Percentiles rank a stretch among this genome's conserved stretches.
Evolutionary conservation across 192 early-diverging fungal genomes (phyloP).

Genomic region (Coemansia sp.): DNA sequence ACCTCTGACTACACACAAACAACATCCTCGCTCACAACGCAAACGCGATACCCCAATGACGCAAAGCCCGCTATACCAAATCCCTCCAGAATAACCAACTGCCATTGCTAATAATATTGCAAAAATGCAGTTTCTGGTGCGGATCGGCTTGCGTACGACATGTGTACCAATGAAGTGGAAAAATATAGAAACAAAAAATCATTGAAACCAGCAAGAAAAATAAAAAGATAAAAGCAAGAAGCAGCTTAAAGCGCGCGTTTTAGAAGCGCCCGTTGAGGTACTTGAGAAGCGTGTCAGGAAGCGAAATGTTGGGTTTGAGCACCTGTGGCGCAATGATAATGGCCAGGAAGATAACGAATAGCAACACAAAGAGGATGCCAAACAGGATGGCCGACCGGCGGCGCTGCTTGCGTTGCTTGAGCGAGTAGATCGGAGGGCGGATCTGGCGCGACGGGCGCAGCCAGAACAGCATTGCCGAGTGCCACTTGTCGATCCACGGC

Average conservation of each 20-base stretch:
- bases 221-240: not conserved
- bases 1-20: too few species aligned
- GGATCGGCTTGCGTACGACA: too few species aligned
- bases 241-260: not conserved
- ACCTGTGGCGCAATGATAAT: conserved; percentile 65
- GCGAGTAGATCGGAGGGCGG: conserved; percentile 69
- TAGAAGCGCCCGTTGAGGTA: conserved; percentile 54
- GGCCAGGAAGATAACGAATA: conserved; percentile 64
- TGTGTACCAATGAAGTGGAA: not conserved
- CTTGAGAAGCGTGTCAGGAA: conserved; percentile 34
- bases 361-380: conserved; percentile 64
- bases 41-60: too few species aligned
- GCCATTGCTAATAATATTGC: too few species aligned
- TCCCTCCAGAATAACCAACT: too few species aligned
- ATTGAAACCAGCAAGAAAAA: not conserved
- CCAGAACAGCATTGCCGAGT: conserved; percentile 84
- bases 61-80: too few species aligned
- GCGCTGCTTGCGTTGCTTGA: conserved; percentile 62
- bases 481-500: conserved; percentile 70
- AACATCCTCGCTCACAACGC: too few species aligned
- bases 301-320: conserved; percentile 36
- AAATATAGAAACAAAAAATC: not conserved
- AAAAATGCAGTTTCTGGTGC: too few species aligned
- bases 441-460: conserved; percentile 77
- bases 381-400: conserved; percentile 65